Conservation (phyloP, 257 asterid species). For the Nicotiana noctiflora region DNA sequence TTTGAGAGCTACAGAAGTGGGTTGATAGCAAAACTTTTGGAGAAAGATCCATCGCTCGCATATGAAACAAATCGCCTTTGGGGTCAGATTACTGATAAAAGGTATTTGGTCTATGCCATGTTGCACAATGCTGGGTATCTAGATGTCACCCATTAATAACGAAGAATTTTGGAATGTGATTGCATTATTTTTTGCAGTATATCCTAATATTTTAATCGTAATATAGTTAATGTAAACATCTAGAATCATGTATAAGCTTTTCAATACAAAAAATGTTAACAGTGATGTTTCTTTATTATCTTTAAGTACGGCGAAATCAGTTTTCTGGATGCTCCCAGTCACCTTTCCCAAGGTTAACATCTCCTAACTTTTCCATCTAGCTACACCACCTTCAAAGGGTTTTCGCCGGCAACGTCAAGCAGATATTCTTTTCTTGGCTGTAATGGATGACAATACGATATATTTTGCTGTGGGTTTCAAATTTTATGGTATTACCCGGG, state of each 20-base stretch:
- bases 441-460: background rate
- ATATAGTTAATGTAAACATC: background rate
- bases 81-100: constrained; percentile 87
- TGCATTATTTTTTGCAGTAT: background rate
- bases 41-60: constrained; percentile 90
- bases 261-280: no score
- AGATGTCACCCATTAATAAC: background rate
- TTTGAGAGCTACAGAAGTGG: constrained; percentile 78
- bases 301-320: no score
- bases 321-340: no score
- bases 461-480: background rate
- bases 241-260: background rate
- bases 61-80: constrained; percentile 80
- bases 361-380: no score
- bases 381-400: no score
- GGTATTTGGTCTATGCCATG: constrained; percentile 37
- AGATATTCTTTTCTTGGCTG: background rate
- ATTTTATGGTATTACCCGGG: background rate
- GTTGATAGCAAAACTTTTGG: constrained; percentile 73
- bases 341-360: no score
- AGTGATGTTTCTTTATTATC: no score
- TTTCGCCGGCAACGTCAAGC: background rate
- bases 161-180: background rate
- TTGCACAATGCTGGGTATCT: background rate
- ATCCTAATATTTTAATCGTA: background rate